phyloP scores from a whole-genome alignment of 371 early-diverging fungal species.

The Mortierella sp. region DNA sequence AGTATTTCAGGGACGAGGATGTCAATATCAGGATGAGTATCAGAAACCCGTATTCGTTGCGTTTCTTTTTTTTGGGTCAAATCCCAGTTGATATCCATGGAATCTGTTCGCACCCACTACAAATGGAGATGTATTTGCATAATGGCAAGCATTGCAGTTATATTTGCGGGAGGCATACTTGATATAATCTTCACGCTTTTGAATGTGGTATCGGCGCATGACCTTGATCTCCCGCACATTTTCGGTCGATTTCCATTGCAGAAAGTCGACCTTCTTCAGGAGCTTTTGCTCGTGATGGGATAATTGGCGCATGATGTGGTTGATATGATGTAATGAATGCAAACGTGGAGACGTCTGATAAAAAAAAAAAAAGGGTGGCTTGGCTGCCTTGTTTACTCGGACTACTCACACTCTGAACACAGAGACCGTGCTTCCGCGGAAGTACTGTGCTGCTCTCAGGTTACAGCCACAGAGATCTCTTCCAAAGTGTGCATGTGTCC shows the following conservation, averaged over 20 bases:
- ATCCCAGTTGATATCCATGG: too few species aligned
- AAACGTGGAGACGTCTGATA: not conserved
- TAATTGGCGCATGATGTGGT: conserved; percentile 70
- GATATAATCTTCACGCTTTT: conserved; percentile 96
- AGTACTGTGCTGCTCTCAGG: too few species aligned
- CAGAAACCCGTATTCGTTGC: not conserved
- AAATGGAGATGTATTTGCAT: too few species aligned
- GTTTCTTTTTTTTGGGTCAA: too few species aligned
- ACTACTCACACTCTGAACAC: too few species aligned
- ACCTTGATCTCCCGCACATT: conserved; percentile 91
- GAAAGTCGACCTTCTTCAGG: conserved; percentile 97
- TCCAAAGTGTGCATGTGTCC: too few species aligned
- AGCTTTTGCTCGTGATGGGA: conserved; percentile 99
- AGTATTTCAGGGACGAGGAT: not conserved
- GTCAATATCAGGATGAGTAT: not conserved
- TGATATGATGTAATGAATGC: not conserved
- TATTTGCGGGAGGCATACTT: conserved; percentile 66
- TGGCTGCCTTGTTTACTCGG: too few species aligned
- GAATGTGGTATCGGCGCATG: conserved; percentile 93
- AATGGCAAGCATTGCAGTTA: not conserved
- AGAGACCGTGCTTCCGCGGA: too few species aligned
- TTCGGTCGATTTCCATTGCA: conserved; percentile 97
- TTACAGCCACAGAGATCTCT: too few species aligned
- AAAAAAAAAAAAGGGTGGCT: not conserved
- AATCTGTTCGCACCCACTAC: too few species aligned